Conservation (phyloP, 2,329 filamentous ascomycete species). For the Aspergillus amoenus region DNA sequence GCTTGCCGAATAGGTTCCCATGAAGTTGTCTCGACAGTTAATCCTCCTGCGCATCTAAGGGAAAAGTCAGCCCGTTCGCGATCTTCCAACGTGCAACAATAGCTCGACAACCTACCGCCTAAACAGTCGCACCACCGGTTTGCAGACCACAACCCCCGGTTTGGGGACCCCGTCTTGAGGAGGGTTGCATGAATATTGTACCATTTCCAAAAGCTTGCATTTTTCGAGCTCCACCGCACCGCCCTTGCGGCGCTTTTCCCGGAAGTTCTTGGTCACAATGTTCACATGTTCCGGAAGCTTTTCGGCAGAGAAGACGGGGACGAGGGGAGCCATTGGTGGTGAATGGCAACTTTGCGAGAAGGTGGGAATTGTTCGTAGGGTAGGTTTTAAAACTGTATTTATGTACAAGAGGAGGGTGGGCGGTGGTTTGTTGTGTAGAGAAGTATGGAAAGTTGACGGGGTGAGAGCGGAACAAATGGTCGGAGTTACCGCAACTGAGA, state of each 20-base stretch:
- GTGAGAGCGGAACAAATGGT: background rate
- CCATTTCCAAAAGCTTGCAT: conserved; percentile 59
- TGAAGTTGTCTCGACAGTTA: conserved; percentile 62
- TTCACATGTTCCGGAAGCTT: conserved; percentile 54
- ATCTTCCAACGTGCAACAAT: background rate
- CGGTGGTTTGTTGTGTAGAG: background rate
- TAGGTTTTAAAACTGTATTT: background rate
- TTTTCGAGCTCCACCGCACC: conserved; percentile 51
- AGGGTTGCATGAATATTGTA: conserved; percentile 63
- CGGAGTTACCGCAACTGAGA: background rate
- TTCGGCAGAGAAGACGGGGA: conserved; percentile 53
- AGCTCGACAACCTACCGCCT: conserved; percentile 49
- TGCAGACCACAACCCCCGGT: conserved; percentile 51
- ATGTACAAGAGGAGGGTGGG: background rate
- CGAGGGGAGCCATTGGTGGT: conserved; percentile 55
- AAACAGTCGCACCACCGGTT: conserved; percentile 59
- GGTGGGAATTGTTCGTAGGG: background rate
- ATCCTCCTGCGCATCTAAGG: conserved; percentile 49
- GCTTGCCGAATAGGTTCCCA: conserved; percentile 50
- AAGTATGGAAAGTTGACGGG: background rate
- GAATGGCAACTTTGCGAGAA: background rate
- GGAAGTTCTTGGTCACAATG: conserved; percentile 42
- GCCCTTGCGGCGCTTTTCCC: conserved; percentile 54
- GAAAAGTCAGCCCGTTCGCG: background rate
- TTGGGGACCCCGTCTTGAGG: conserved; percentile 42